Evolutionary conservation across 2,329 filamentous ascomycete genomes (phyloP).

Genomic region (Emmonsiellopsis sp.): DNA sequence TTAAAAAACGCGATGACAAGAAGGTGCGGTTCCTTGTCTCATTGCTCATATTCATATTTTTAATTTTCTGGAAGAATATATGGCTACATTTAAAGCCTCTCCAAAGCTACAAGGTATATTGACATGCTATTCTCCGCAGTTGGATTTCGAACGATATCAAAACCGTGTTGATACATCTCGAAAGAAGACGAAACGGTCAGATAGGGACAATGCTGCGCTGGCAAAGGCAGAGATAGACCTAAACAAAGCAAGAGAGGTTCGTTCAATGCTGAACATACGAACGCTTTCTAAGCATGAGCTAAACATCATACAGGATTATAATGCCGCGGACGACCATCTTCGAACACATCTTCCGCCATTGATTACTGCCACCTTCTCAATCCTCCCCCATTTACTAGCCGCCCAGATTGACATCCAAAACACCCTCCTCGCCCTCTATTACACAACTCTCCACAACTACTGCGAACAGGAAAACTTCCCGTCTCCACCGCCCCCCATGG

Average conservation of each 20-base stretch:
- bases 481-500: conserved; percentile 62
- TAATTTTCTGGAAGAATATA: too few relatives aligned
- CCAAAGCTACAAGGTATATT: background rate
- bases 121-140: conserved; percentile 23
- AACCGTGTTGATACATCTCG: conserved; percentile 59
- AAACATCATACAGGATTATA: conserved; percentile 50
- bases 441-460: conserved; percentile 66
- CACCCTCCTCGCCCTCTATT: conserved; percentile 64
- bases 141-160: conserved; percentile 73
- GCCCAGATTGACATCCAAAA: conserved; percentile 69
- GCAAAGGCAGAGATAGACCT: conserved; percentile 65
- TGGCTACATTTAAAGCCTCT: too few relatives aligned
- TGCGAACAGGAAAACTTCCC: conserved; percentile 60
- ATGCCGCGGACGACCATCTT: conserved; percentile 64
- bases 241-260: conserved; percentile 53
- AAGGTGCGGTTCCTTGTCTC: conserved; percentile 37
- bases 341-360: conserved; percentile 62
- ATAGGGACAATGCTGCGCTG: conserved; percentile 63
- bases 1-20: conserved; percentile 77
- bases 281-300: conserved; percentile 1
- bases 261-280: conserved; percentile 9
- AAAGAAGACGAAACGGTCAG: conserved; percentile 59
- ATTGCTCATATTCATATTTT: background rate
- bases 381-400: conserved; percentile 63
- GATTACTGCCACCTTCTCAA: conserved; percentile 58